Percentiles rank a stretch among this genome's conserved stretches.
These are phyloP conservation scores for Capronia americana DNA, from an alignment of 2,329 filamentous ascomycete species.

Conservation along the genomic window DNA sequence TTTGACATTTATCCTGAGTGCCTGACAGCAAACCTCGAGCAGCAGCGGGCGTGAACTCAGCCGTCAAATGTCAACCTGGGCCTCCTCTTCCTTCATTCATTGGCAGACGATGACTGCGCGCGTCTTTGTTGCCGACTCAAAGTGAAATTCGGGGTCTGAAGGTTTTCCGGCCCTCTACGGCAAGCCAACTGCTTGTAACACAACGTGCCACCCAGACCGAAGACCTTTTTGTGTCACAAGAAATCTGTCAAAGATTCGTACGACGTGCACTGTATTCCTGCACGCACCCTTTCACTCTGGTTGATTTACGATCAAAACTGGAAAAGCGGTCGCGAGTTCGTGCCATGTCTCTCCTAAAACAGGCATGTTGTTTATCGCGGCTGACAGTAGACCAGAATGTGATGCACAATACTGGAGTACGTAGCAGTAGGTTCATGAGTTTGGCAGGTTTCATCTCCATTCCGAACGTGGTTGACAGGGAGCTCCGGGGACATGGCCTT, in stretches of 20 bases:
- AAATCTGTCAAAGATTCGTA: conserved; percentile 31
- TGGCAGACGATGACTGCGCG: not conserved
- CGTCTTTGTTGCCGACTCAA: not conserved
- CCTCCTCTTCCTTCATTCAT: not conserved
- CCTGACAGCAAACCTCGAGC: not conserved
- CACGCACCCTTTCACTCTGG: conserved; percentile 8
- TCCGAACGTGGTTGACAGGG: conserved; percentile 34
- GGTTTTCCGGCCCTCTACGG: not conserved
- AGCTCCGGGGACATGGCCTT: conserved; percentile 33
- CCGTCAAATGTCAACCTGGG: not conserved
- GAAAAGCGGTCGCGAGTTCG: conserved; percentile 24
- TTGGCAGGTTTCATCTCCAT: conserved; percentile 16
- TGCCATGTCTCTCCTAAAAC: not conserved
- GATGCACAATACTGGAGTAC: conserved; percentile 3
- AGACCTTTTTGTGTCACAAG: conserved; percentile 18
- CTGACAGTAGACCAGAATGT: not conserved
- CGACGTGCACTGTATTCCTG: conserved; percentile 9
- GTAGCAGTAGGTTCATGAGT: not conserved
- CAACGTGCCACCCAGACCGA: conserved; percentile 21
- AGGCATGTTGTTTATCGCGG: not conserved
- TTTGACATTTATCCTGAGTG: not conserved
- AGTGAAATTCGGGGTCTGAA: not conserved
- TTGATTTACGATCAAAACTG: conserved; percentile 1
- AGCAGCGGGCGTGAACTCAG: conserved; percentile 1
- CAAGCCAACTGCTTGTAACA: conserved; percentile 16